Evolutionary conservation across 2,329 filamentous ascomycete species (phyloP), one percentile per base, ranked within the genome.

Genomic region (Amylocarpus encephaloides): DNA sequence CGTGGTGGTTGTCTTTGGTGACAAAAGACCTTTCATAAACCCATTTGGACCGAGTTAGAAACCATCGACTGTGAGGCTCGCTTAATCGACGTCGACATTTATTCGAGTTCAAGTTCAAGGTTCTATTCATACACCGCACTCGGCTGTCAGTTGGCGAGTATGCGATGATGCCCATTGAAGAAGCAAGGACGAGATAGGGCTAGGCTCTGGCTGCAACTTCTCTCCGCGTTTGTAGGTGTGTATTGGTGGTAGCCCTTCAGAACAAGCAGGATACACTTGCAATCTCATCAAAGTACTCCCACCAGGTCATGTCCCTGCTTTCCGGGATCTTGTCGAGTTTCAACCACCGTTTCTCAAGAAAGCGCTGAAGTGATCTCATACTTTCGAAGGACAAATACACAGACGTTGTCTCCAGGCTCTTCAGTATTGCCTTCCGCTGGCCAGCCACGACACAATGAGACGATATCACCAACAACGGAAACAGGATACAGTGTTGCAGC

Each of bases 401-500:
- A 4, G 57, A 51, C 6, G 61, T 57, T 13, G 45, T 55, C 3
- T 43, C 50, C 12, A 63, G 48, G 32, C 61, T 63, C 30, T 57
- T 58, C 30, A 54, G 54, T 26, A 62, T 56, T 10, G 42, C 46
- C n/a, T 29, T 43, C 29, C 67, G 62, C n/a, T 70, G 66, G 13
- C 63, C 59, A 0, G 54, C 50, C 0, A 58, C 58, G 38, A 64
- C 53, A 0, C 66, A 65, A 41, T 71, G 69, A 0, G 68, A 66
- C 0, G 68, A 69, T 1, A 68, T 65, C 7, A 70, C 62, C 5
- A 66, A 68, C 0, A 71, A 55, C 0, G 69, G 69, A 5, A 71
- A 65, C 0, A 71, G 62, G 10, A 68, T 63, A 22, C 69, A 71
- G 50, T 71, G 67, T 13, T 70, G 63, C 5, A 68, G 64, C 26